Percentiles rank a stretch among this genome's conserved stretches.
These are phyloP conservation scores for Micromonas pusilla DNA, from an alignment of 139 green algal species.

Conservation along the genomic window DNA sequence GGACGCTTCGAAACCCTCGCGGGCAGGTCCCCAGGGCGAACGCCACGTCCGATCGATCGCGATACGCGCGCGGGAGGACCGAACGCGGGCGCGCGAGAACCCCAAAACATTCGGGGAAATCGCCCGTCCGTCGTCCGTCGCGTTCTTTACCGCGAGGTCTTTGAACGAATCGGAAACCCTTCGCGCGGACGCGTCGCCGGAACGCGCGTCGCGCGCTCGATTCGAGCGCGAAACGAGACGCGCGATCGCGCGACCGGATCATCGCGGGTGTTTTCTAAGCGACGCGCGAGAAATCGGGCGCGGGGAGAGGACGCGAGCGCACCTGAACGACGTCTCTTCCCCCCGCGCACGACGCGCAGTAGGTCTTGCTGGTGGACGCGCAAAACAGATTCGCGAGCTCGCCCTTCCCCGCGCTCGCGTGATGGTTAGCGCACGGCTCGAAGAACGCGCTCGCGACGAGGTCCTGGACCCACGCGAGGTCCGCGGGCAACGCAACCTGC, in stretches of 20 bases:
- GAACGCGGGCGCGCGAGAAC: not conserved
- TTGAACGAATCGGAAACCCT: not conserved
- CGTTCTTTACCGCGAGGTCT: not conserved
- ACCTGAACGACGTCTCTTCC: slow-evolving; percentile 29
- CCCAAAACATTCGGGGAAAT: not conserved
- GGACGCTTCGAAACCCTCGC: too few relatives aligned
- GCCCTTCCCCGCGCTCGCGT: slow-evolving; percentile 26
- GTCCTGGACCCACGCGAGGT: slow-evolving; percentile 30
- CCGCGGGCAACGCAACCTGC: slow-evolving; percentile 2
- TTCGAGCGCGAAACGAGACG: slow-evolving; percentile 6
- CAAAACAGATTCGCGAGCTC: slow-evolving; percentile 43
- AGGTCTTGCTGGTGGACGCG: not conserved
- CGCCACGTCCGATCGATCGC: too few relatives aligned
- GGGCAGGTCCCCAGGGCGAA: too few relatives aligned
- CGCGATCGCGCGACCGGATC: too few relatives aligned
- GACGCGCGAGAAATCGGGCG: too few relatives aligned
- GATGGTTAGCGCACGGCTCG: slow-evolving; percentile 25
- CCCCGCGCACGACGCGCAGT: slow-evolving; percentile 12
- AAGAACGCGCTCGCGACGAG: slow-evolving; percentile 35
- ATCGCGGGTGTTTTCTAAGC: too few relatives aligned
- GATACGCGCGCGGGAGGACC: too few relatives aligned
- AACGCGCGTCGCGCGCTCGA: not conserved
- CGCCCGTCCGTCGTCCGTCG: not conserved
- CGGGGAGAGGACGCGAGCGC: too few relatives aligned
- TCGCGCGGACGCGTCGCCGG: not conserved